These are phyloP conservation scores for Ophiocordyceps camponoti-floridani DNA, from an alignment of 2,329 filamentous ascomycete species.

Conservation along the genomic window DNA sequence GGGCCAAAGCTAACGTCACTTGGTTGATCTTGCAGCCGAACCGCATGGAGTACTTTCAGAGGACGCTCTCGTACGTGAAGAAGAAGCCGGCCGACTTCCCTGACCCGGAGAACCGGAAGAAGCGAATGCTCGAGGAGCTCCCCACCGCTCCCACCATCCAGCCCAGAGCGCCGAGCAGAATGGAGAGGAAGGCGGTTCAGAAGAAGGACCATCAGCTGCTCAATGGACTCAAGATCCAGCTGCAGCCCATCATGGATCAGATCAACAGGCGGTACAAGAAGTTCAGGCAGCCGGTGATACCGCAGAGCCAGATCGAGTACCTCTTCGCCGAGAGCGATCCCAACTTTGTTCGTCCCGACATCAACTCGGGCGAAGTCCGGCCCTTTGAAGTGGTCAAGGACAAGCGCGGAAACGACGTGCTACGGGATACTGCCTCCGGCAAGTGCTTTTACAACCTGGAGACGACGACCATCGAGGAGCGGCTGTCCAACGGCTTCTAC, in stretches of 20 bases:
- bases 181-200: constrained; percentile 63
- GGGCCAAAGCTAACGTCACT: not conserved
- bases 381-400: constrained; percentile 71
- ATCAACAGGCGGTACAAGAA: constrained; percentile 80
- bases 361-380: constrained; percentile 36
- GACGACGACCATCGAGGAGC: constrained; percentile 80
- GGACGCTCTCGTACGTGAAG: constrained; percentile 57
- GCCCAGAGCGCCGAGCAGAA: constrained; percentile 49
- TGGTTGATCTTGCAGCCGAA: constrained; percentile 19
- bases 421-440: constrained; percentile 55
- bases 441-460: constrained; percentile 96
- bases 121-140: constrained; percentile 61
- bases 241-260: constrained; percentile 95
- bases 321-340: constrained; percentile 73
- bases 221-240: constrained; percentile 71
- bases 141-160: constrained; percentile 56
- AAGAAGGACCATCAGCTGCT: constrained; percentile 69
- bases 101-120: constrained; percentile 71
- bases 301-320: constrained; percentile 58
- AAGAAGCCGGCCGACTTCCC: constrained; percentile 76
- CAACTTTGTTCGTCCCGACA: constrained; percentile 40
- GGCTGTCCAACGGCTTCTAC: constrained; percentile 94
- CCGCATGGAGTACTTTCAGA: constrained; percentile 65
- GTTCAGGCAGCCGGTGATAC: constrained; percentile 67
- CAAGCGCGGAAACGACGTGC: constrained; percentile 56